Conservation (phyloP, 2,329 filamentous ascomycete genomes). For the Emergomyces africanus region DNA sequence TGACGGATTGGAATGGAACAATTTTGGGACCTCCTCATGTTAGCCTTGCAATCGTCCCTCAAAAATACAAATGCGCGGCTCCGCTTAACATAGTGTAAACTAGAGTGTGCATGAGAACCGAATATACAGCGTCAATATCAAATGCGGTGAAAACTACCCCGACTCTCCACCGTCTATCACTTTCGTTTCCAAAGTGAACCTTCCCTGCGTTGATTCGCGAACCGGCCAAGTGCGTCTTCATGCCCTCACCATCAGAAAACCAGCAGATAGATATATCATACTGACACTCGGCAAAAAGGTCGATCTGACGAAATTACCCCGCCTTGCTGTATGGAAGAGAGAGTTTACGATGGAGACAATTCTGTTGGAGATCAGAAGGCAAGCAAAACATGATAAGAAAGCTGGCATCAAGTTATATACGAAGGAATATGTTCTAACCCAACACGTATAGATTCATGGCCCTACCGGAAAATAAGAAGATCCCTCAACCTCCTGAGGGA, state of each 20-base stretch:
- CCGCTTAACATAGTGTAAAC: slow-evolving; percentile 3
- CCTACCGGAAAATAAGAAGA: slow-evolving; percentile 79
- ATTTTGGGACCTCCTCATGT: slow-evolving; percentile 95
- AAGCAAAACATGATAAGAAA: slow-evolving; percentile 14
- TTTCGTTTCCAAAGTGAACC: slow-evolving; percentile 88
- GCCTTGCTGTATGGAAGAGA: slow-evolving; percentile 79
- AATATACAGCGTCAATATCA: slow-evolving; percentile 96
- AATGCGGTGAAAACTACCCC: slow-evolving; percentile 83
- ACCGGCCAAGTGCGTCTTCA: slow-evolving; percentile 52
- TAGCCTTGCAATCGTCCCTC: slow-evolving; percentile 26
- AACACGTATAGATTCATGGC: slow-evolving; percentile 70
- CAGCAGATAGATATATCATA: neutral
- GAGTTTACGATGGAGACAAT: slow-evolving; percentile 94
- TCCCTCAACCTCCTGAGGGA: slow-evolving; percentile 84
- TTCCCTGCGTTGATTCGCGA: slow-evolving; percentile 77
- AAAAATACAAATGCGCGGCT: neutral
- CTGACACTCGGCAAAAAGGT: slow-evolving; percentile 40
- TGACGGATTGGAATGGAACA: slow-evolving; percentile 98
- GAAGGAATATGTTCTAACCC: neutral
- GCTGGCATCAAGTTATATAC: slow-evolving; percentile 6
- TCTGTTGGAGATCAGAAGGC: slow-evolving; percentile 74
- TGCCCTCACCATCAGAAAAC: neutral
- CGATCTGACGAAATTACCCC: slow-evolving; percentile 70
- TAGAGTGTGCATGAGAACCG: slow-evolving; percentile 96
- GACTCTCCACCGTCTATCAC: slow-evolving; percentile 79